Evolutionary conservation across 768 basidiomycete species (phyloP), one percentile per base, ranked within the genome.

Genomic region (Rhodotorula toruloides): DNA sequence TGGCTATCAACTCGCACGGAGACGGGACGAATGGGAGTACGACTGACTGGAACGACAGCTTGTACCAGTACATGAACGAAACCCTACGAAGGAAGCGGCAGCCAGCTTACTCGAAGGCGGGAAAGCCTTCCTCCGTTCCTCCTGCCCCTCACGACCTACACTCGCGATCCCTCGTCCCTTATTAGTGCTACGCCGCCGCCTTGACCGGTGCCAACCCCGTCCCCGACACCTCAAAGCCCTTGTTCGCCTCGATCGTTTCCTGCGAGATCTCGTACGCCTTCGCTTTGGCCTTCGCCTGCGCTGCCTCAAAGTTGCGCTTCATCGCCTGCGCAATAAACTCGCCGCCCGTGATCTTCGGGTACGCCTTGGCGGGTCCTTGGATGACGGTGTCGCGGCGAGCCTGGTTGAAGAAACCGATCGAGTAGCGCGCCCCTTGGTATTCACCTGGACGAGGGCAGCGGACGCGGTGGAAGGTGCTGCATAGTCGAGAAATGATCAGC

Each of bases 361-460:
- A 76, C 4, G 34, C 52, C 62, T 75, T 75, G 22, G 58, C 25
- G 22, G 75, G 75, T 11, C 74, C 75, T 54, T 76, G 74, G 39
- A 76, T 76, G 39, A 75, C 62, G 22, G 59, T 67, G 37, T 62
- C 42, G 39, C 66, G 59, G 13, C 72, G 37, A 9, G 75, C 76
- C 54, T 76, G 75, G 61, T 76, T 76, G 72, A 76, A 76, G 67
- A 74, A 75, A 0, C 74, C 76, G 44, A 76, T 74, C 19, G 70
- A 72, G 70, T 76, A 76, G 3, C 75, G 43, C 43, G 63, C 34
- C 1, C 39, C 63, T 31, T 53, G 70, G 61, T 65, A 70, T 61
- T 52, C 25, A 5, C 39, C 71, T 53, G 53, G 72, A 27, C 76
- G 71, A 1, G 68, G 68, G 52, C 59, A 61, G 21, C 59, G 56